These are phyloP conservation scores for Sanghuangporus weigelae DNA, from an alignment of 1,284 basidiomycete genomes.

Conservation along the genomic window DNA sequence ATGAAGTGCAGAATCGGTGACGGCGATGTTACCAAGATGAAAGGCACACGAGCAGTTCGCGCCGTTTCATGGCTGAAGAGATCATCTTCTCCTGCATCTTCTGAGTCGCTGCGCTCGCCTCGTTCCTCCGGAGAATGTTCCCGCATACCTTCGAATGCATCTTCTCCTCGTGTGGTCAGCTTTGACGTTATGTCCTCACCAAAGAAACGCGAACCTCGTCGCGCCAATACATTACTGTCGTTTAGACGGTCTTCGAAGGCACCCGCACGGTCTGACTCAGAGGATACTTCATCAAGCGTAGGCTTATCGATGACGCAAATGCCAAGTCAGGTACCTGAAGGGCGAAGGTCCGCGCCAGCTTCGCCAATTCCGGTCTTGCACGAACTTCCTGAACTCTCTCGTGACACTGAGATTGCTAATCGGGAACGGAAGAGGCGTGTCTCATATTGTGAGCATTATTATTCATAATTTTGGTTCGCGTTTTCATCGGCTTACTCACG, in stretches of 20 bases:
- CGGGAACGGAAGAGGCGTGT: neutral
- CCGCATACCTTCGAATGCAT: neutral
- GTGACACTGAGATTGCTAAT: neutral
- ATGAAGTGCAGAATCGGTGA: neutral
- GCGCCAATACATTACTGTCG: slow-evolving; percentile 1
- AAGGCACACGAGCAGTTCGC: neutral
- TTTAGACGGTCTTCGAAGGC: neutral
- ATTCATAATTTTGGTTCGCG: neutral
- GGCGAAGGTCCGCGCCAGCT: neutral
- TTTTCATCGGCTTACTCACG: neutral
- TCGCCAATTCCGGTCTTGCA: neutral
- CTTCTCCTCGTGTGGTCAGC: neutral
- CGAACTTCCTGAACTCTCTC: neutral
- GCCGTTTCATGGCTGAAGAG: neutral
- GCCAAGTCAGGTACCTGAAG: neutral
- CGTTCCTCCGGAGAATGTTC: neutral
- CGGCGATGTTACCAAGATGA: neutral
- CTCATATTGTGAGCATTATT: neutral
- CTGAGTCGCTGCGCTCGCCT: neutral
- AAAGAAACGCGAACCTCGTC: neutral
- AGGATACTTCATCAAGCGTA: neutral
- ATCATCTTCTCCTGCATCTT: neutral
- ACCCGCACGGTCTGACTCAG: neutral
- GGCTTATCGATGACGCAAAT: neutral
- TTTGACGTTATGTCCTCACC: neutral